Evolutionary conservation across 164 flowering plant species (phyloP), one percentile per base, ranked within the genome.

Genomic region (Aristolochia californica): DNA sequence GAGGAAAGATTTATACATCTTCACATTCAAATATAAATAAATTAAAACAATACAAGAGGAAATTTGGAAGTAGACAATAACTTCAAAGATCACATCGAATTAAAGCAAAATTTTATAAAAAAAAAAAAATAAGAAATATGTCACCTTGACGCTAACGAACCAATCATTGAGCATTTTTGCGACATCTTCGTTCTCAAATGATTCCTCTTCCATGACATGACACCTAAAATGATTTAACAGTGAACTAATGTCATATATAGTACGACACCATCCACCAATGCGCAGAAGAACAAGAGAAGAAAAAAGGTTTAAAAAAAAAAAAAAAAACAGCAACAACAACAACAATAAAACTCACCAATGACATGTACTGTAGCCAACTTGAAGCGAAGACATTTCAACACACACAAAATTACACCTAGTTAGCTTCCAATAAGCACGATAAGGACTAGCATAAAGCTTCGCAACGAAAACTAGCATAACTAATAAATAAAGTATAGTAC

Each of bases 331-430:
- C n/a, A n/a, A n/a, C n/a, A n/a, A n/a, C n/a, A n/a, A n/a, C n/a
- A n/a, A n/a, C n/a, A n/a, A n/a, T n/a, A n/a, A n/a, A 44, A 57
- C 93, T 78, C 66, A 91, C 98, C 98, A 93, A 59, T 88, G 97
- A 59, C 98, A 91, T 27, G 97, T 93, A 76, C 98, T 93, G 82
- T 93, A 93, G 61, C 98, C 98, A 72, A 93, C 98, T 91, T 81
- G 76, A 55, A 61, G 56, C 20, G 56, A 43, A 61, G 58, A 40
- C 45, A 1, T 17, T 45, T 25, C 22, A 9, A 49, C 48, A 22
- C 40, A 34, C 50, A 34, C 40, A 34, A 34, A 34, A 34, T 12
- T 3, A 8, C 40, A 34, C 40, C 40, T 34, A 34, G 40, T 34
- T 34, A 34, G 40, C 40, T 34, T 12, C 7, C 7, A 34, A 12